A percentile compares a stretch with the other conserved stretches of the same genome.
Evolutionary conservation across 192 early-diverging fungal genomes (phyloP).

Genomic region (Jimgerdemannia lactiflua): DNA sequence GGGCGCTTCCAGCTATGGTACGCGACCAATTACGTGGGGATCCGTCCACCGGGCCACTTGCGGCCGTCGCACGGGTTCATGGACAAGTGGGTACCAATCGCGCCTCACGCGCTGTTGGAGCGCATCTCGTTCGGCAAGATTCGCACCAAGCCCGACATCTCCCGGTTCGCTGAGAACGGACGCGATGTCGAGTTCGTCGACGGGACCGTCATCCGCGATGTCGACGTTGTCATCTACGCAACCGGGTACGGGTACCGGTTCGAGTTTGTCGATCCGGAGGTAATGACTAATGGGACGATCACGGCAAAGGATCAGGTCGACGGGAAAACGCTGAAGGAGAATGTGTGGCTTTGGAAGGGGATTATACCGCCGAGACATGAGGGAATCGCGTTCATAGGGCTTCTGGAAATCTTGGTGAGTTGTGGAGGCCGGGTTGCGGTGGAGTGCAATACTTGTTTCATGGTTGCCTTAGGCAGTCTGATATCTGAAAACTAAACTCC

Average conservation of each 20-base stretch:
- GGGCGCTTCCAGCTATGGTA: background rate
- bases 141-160: background rate
- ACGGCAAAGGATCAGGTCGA: background rate
- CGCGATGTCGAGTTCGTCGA: background rate
- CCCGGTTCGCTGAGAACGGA: background rate
- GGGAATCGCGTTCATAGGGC: background rate
- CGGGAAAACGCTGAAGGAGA: background rate
- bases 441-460: too few species aligned
- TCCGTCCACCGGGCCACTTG: background rate
- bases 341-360: background rate
- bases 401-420: background rate
- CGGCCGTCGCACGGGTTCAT: background rate
- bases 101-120: background rate
- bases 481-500: too few species aligned
- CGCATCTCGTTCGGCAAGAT: background rate
- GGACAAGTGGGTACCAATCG: background rate
- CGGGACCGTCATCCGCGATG: background rate
- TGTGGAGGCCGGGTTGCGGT: too few species aligned
- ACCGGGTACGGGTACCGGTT: background rate
- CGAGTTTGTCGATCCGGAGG: background rate
- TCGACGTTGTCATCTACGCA: background rate
- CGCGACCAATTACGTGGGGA: background rate
- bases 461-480: too few species aligned
- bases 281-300: background rate
- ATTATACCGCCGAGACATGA: background rate